Evolutionary conservation across 495 filamentous ascomycete species (phyloP).

Genomic region (Saxophila tyrrhenica): DNA sequence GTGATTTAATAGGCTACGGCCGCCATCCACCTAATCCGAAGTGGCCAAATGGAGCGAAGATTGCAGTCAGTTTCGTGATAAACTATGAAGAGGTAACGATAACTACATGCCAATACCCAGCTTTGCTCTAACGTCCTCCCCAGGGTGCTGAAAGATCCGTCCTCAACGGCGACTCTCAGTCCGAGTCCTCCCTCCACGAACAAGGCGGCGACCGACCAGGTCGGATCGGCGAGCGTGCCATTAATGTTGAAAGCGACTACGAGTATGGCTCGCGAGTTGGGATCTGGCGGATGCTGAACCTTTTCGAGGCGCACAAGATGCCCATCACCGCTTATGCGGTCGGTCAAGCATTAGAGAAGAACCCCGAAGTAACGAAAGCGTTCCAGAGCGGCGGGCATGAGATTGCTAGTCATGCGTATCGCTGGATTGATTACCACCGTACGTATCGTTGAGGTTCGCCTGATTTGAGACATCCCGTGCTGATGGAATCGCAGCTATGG

Average conservation of each 20-base stretch:
- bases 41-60: conserved; percentile 33
- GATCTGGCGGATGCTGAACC: conserved; percentile 31
- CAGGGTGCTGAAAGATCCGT: conserved; percentile 29
- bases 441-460: neutral
- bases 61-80: conserved; percentile 35
- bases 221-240: conserved; percentile 26
- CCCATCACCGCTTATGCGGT: conserved; percentile 33
- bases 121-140: neutral
- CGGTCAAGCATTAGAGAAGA: conserved; percentile 29
- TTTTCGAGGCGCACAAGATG: conserved; percentile 32
- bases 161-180: conserved; percentile 26
- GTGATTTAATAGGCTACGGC: conserved; percentile 29
- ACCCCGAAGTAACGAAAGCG: conserved; percentile 27
- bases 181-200: conserved; percentile 30
- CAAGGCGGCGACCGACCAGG: conserved; percentile 21
- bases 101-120: neutral
- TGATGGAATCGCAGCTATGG: conserved; percentile 26
- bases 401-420: conserved; percentile 31
- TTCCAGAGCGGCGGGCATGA: conserved; percentile 31
- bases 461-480: conserved; percentile 6
- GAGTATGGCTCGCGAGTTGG: conserved; percentile 33
- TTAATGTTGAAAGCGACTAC: conserved; percentile 32
- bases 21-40: conserved; percentile 28
- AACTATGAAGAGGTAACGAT: conserved; percentile 31
- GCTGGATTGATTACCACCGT: conserved; percentile 18